Conservation (phyloP, 352 stramenopile species). For the Pythium scleroteichum region DNA sequence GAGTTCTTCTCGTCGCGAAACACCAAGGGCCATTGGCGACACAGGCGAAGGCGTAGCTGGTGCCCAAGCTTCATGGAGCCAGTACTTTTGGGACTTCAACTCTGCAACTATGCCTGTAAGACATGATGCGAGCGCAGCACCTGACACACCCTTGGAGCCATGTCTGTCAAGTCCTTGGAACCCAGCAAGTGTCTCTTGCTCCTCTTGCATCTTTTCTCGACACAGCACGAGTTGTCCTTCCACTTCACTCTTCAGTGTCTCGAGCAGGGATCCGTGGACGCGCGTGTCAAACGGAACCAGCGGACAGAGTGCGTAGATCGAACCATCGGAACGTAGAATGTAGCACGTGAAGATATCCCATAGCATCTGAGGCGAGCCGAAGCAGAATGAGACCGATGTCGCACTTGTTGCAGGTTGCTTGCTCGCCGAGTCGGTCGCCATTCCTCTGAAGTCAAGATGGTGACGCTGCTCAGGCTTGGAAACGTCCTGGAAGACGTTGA, state of each 20-base stretch:
- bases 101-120: slow-evolving; percentile 47
- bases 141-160: neutral
- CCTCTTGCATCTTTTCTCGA: slow-evolving; percentile 46
- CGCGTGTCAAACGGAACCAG: slow-evolving; percentile 65
- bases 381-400: slow-evolving; percentile 54
- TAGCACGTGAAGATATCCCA: slow-evolving; percentile 84
- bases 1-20: slow-evolving; percentile 17
- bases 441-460: slow-evolving; percentile 47
- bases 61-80: slow-evolving; percentile 70
- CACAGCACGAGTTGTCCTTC: slow-evolving; percentile 52
- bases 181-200: slow-evolving; percentile 7
- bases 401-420: slow-evolving; percentile 21
- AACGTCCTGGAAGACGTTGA: slow-evolving; percentile 64
- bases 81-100: slow-evolving; percentile 86
- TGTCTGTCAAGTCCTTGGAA: slow-evolving; percentile 11
- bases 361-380: slow-evolving; percentile 49
- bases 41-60: slow-evolving; percentile 14
- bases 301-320: slow-evolving; percentile 70
- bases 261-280: slow-evolving; percentile 42
- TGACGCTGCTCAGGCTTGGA: slow-evolving; percentile 75
- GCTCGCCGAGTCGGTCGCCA: slow-evolving; percentile 19
- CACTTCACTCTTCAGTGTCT: slow-evolving; percentile 61
- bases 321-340: slow-evolving; percentile 66
- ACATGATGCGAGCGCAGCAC: slow-evolving; percentile 10
- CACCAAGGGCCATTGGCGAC: slow-evolving; percentile 1